Base-by-base conservation (phyloP, 202 grass and related monocot genomes). In the Zoysia matrella region DNA sequence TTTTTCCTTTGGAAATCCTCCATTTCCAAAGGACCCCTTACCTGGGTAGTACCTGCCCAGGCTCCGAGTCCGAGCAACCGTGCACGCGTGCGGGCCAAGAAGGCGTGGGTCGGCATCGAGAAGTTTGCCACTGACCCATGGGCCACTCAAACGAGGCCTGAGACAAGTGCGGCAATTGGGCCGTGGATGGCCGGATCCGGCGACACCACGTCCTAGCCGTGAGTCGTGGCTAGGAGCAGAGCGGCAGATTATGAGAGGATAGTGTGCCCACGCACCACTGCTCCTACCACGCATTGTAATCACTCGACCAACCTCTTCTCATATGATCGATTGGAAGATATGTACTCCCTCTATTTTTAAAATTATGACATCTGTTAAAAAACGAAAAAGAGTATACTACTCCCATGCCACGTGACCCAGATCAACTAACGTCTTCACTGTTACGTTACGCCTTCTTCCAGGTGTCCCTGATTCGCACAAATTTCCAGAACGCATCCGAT, bases 391-490 rank as follows among this genome's bases (percentile, higher is more conserved):
- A 22, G 22, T 22, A 22, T 22, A 22, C 22, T 22, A 13, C 14
- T 55, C 60, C 10, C 60, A 8, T 62, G 60, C 60, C 60, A 62
- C 16, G 16, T 61, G 18, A 61, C 56, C 5, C 15, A 0, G 15
- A 58, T 58, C n/a, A 58, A 5, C n/a, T 60, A 5, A n/a, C 60
- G 60, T 39, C 60, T 36, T 62, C 60, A 64, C 61, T 65, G 30
- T 64, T 65, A 5, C 61, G 61, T 64, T 65, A 5, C 61, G 61
- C 39, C 61, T 65, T 65, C 36, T 42, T 65, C 36, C 61, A 65
- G 9, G 61, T 65, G 61, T 42, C 61, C 61, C 12, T 65, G 61
- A 42, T 64, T 40, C 61, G 61, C 61, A 64, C 61, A 64, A 41
- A 11, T 4, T 55, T 14, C 61, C 36, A 40, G 30, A 64, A 64